phyloP scores from a whole-genome alignment of 805 yeast species.

The Kuraishia borneana region DNA sequence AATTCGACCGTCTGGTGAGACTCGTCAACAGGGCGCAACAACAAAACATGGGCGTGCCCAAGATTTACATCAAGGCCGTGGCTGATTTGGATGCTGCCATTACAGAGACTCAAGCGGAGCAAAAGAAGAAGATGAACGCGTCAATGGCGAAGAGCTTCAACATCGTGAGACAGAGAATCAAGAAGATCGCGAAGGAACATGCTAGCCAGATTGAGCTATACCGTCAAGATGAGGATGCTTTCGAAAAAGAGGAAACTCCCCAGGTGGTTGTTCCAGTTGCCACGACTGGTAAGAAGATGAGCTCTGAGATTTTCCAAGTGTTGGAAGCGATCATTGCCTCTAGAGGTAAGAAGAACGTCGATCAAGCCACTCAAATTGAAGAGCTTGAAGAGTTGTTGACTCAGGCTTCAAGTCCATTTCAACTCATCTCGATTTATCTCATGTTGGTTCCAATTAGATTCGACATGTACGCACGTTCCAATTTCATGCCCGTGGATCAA shows the following conservation, averaged over 20 bases:
- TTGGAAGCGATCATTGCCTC: slow-evolving; percentile 71
- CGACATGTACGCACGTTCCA: slow-evolving; percentile 58
- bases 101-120: slow-evolving; percentile 33
- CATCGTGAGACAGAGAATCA: slow-evolving; percentile 78
- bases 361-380: slow-evolving; percentile 65
- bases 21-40: slow-evolving; percentile 58
- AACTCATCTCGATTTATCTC: slow-evolving; percentile 65
- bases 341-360: slow-evolving; percentile 93
- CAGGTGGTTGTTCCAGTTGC: slow-evolving; percentile 23
- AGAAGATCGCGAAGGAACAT: slow-evolving; percentile 65
- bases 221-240: slow-evolving; percentile 63
- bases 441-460: slow-evolving; percentile 81
- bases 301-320: slow-evolving; percentile 49
- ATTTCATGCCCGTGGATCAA: slow-evolving; percentile 66
- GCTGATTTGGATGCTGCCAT: slow-evolving; percentile 65
- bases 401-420: slow-evolving; percentile 49
- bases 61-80: slow-evolving; percentile 54
- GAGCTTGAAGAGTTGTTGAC: slow-evolving; percentile 50
- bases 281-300: slow-evolving; percentile 23
- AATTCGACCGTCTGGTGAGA: slow-evolving; percentile 71
- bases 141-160: slow-evolving; percentile 79
- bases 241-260: slow-evolving; percentile 36
- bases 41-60: slow-evolving; percentile 68
- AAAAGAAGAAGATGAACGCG: slow-evolving; percentile 68
- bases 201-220: slow-evolving; percentile 46